These are phyloP conservation scores for Backusella australiensis DNA, from an alignment of 192 early-diverging fungal species.

Conservation along the genomic window DNA sequence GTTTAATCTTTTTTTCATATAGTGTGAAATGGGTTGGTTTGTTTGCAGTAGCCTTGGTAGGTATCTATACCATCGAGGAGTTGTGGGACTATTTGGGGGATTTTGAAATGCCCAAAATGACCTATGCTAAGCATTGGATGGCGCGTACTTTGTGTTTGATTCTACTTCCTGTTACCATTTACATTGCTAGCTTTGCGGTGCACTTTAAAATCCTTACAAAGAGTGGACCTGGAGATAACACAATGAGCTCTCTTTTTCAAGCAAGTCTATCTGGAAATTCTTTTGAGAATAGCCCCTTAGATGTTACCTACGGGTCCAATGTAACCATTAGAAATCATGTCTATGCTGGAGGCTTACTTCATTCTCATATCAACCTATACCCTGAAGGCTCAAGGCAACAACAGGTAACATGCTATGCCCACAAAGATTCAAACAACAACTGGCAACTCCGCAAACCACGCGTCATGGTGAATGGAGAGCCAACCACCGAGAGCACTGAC, in stretches of 20 bases:
- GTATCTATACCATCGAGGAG: slow-evolving; percentile 87
- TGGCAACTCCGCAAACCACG: slow-evolving; percentile 77
- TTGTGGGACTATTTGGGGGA: slow-evolving; percentile 88
- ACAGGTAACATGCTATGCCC: slow-evolving; percentile 92
- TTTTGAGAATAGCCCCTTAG: slow-evolving; percentile 79
- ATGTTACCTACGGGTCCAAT: slow-evolving; percentile 86
- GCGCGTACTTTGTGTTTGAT: slow-evolving; percentile 81
- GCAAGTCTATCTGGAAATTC: slow-evolving; percentile 79
- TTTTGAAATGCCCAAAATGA: slow-evolving; percentile 54
- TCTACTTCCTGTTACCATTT: slow-evolving; percentile 76
- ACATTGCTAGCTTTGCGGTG: slow-evolving; percentile 77
- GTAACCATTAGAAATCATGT: slow-evolving; percentile 81
- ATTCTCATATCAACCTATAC: slow-evolving; percentile 89
- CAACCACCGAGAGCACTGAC: slow-evolving; percentile 34
- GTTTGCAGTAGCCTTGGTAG: slow-evolving; percentile 87
- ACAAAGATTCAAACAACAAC: slow-evolving; percentile 93
- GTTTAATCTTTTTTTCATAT: neutral
- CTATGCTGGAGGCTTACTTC: slow-evolving; percentile 85
- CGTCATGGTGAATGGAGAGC: neutral
- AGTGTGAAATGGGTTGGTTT: slow-evolving; percentile 98
- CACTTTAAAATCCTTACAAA: slow-evolving; percentile 87
- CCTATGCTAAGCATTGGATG: slow-evolving; percentile 82
- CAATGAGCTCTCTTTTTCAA: slow-evolving; percentile 97
- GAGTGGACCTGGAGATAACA: slow-evolving; percentile 85
- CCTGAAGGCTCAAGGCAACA: slow-evolving; percentile 91